Percentiles rank a stretch among this genome's conserved stretches.
Conservation (phyloP, 1,139 yeast genomes). For the Petasospora fabianii region DNA sequence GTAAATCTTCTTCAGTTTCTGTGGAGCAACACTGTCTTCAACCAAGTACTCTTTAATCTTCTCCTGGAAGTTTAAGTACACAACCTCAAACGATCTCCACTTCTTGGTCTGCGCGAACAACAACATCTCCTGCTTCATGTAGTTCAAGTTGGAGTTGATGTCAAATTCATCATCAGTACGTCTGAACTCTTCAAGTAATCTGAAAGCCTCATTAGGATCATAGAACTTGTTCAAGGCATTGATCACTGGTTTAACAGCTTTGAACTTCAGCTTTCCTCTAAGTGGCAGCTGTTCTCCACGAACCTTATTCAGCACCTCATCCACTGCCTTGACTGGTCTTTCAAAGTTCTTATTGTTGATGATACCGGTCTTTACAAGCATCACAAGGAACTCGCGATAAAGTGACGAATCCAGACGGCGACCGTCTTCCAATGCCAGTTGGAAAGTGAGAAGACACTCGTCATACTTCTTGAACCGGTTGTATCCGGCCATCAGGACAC, state of each 20-base stretch:
- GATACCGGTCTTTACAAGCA: constrained; percentile 40
- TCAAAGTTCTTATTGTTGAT: constrained; percentile 26
- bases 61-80: constrained; percentile 28
- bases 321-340: constrained; percentile 29
- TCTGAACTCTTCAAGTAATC: constrained; percentile 30
- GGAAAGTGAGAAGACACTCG: constrained; percentile 33
- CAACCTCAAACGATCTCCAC: constrained; percentile 32
- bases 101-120: constrained; percentile 30
- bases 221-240: constrained; percentile 28
- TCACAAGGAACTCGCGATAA: constrained; percentile 39
- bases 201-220: constrained; percentile 31
- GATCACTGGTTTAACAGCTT: constrained; percentile 33
- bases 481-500: constrained; percentile 18
- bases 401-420: constrained; percentile 36
- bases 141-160: constrained; percentile 26
- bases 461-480: constrained; percentile 24
- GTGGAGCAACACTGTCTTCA: constrained; percentile 28
- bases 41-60: constrained; percentile 25
- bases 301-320: constrained; percentile 29
- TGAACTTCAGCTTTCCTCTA: constrained; percentile 28
- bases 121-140: constrained; percentile 31
- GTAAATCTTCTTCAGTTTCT: constrained; percentile 23
- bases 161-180: constrained; percentile 23
- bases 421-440: constrained; percentile 37
- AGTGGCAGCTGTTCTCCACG: constrained; percentile 25